A percentile compares a stretch with the other conserved stretches of the same genome.
phyloP scores from a whole-genome alignment of 305 asterid genomes.

The Euphrasia arctica region DNA sequence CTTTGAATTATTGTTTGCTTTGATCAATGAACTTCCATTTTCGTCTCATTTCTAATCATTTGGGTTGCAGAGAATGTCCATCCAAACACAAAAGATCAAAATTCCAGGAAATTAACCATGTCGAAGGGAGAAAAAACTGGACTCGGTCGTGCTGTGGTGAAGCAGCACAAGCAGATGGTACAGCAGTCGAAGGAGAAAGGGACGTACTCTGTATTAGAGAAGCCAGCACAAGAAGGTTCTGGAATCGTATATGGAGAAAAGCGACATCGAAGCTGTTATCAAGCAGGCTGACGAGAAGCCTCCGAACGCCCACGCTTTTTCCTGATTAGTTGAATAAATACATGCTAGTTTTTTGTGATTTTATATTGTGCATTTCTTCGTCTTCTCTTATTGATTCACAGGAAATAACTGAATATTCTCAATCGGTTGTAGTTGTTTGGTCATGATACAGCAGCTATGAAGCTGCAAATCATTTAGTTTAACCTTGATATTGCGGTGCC shows the following conservation, averaged over 20 bases:
- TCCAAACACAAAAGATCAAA: not conserved
- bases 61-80: conserved; percentile 3
- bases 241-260: conserved; percentile 87
- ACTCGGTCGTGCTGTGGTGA: conserved; percentile 85
- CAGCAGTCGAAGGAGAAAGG: conserved; percentile 79
- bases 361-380: conserved; percentile 15
- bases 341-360: not conserved
- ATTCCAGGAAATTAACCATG: conserved; percentile 23
- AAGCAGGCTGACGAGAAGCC: conserved; percentile 76
- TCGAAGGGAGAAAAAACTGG: conserved; percentile 70
- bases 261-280: conserved; percentile 83
- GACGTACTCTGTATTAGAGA: conserved; percentile 32
- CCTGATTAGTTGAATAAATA: not conserved
- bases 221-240: conserved; percentile 73
- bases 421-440: not conserved
- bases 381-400: conserved; percentile 9
- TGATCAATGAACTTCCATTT: not conserved
- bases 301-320: not conserved
- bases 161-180: conserved; percentile 84
- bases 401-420: not conserved
- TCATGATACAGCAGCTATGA: no score
- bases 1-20: no score
- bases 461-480: no score
- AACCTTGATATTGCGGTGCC: conserved; percentile 7
- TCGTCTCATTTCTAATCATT: conserved; percentile 6